Evolutionary conservation across 768 basidiomycete species (phyloP), one percentile per base, ranked within the genome.

Genomic region (Hericium coralloides): DNA sequence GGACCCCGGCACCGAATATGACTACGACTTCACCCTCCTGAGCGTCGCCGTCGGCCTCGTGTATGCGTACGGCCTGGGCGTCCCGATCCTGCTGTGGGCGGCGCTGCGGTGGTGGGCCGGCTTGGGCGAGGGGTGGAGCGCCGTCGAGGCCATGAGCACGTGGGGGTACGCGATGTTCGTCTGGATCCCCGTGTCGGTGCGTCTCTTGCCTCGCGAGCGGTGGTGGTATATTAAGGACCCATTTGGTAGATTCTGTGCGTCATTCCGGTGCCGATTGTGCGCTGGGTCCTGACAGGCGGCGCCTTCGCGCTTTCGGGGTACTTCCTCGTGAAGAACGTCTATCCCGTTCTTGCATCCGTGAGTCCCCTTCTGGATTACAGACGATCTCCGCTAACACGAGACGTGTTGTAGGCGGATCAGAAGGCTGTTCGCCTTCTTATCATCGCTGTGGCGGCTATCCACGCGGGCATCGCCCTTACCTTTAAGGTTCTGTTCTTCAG

Each of bases 21-120:
- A 85, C 59, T 95, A 95, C 65, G 83, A 98, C 69, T 95, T 98
- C 70, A 83, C 84, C 31, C 72, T 95, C 36, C 77, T 98, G 20
- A 86, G 86, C 25, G 84, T 90, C 18, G 91, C 92, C 3, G 81
- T 91, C 3, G 80, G 86, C 1, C 73, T 95, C 17, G 89, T 94
- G 51, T 99, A 99, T 69, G 68, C 82, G 22, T 98, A 98, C 67
- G 92, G 88, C 2, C 74, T 99, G 0, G 89, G 78, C 3, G 67
- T 95, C 1, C 97, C 97, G 0, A 71, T 92, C 0, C 65, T 87
- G 15, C 75, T 98, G 4, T 99, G 97, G 95, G 73, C 85, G 0
- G 83, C 81, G 2, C 76, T 97, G 63, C 76, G 89, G 38, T 99
- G 94, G 68, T 64, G 94, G 9, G 93, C 92, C 5, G 86, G 94